Conservation (phyloP, 805 yeast species). For the Candida boleticola region DNA sequence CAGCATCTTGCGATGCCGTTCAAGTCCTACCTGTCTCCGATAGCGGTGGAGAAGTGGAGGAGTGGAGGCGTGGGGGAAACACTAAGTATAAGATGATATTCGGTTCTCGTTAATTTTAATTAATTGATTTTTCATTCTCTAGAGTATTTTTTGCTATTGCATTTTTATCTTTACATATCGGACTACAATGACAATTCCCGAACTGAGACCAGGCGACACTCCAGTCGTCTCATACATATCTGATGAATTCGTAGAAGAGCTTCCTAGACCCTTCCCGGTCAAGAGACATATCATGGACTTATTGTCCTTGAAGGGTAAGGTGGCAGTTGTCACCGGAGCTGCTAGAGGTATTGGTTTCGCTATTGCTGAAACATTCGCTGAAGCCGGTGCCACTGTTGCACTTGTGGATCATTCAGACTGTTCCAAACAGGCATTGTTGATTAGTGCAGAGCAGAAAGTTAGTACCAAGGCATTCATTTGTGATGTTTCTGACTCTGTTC, state of each 20-base stretch:
- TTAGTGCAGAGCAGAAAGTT: slow-evolving; percentile 21
- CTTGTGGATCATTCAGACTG: slow-evolving; percentile 39
- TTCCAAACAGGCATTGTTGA: slow-evolving; percentile 25
- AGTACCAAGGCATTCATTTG: slow-evolving; percentile 26
- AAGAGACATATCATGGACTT: slow-evolving; percentile 25
- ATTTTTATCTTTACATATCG: too few species aligned
- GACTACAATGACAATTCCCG: slow-evolving; percentile 7
- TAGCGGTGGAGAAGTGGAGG: too few species aligned
- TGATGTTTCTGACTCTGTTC: slow-evolving; percentile 29
- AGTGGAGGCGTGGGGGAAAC: too few species aligned
- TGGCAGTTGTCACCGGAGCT: slow-evolving; percentile 43
- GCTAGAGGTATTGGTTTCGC: slow-evolving; percentile 41
- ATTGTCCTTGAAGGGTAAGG: slow-evolving; percentile 41
- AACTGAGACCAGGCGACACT: slow-evolving; percentile 1
- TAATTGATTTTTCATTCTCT: too few species aligned
- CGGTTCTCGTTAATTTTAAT: too few species aligned
- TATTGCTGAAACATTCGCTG: slow-evolving; percentile 43
- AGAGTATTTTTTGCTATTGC: too few species aligned
- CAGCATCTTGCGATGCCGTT: too few species aligned
- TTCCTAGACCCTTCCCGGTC: neutral
- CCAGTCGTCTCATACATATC: slow-evolving; percentile 4
- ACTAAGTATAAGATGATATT: too few species aligned
- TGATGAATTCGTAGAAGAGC: slow-evolving; percentile 1
- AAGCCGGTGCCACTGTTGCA: slow-evolving; percentile 43
- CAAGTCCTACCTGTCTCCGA: too few species aligned